Evolutionary conservation across 116 monocot genomes (phyloP), one percentile per base, ranked within the genome.

Genomic region (Trichopus zeylanicus): DNA sequence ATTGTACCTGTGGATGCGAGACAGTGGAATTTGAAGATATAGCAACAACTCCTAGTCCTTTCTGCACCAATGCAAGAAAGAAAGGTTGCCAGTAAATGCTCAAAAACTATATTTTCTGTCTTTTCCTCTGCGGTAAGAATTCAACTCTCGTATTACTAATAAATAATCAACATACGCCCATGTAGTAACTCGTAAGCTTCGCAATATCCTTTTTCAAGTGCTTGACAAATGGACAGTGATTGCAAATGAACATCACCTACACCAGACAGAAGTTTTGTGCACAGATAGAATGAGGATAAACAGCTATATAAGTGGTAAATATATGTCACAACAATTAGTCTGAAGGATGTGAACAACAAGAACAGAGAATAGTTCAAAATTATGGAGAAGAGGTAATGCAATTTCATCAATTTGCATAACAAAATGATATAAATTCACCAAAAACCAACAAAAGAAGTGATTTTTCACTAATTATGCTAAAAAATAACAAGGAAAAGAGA

Each of bases 221-320:
- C 56, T 67, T 85, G 34, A 98, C 97, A 69, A 97, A 91, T 24
- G 97, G 97, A 55, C 97, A 98, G 62, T 98, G 97, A 53, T 97
- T 98, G 69, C 97, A 98, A 25, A 98, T 73, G 71, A 98, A 91
- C 91, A 98, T 91, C 42, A 98, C 97, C 91, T 98, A 81, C 73
- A 75, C 55, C 56, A 67, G n/a, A 48, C 12, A 48, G 37, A 0
- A n/a, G n/a, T 42, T 42, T 9, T 42, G n/a, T 15, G n/a, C 4
- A 42, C 3, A 42, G 13, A 42, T 42, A n/a, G 13, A 8, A 3
- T 42, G n/a, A 15, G 2, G 0, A 13, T 16, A 16, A 42, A 2
- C 2, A 42, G n/a, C 3, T 16, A 13, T 42, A 16, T 13, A 38
- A 42, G 42, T 13, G 3, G 15, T 42, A 42, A 42, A 13, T 16